Conservation (phyloP, 2,329 filamentous ascomycete genomes). For the Diaporthe sp. region DNA sequence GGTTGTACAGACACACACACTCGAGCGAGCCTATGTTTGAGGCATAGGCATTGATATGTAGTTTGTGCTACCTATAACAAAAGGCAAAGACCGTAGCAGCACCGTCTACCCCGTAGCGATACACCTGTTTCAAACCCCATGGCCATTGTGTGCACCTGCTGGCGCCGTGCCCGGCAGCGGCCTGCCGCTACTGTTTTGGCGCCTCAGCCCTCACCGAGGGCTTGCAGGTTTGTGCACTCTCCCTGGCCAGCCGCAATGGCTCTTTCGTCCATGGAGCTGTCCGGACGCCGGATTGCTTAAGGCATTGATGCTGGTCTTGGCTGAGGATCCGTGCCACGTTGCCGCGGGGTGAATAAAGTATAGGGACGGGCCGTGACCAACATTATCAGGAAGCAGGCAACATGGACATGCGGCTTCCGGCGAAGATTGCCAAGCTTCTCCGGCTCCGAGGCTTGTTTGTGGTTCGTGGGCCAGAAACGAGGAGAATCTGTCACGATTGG, state of each 20-base stretch:
- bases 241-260: not conserved
- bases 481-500: not conserved
- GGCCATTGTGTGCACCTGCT: too few species aligned
- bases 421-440: not conserved
- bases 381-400: not conserved
- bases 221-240: not conserved
- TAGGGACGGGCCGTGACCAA: conserved; percentile 1
- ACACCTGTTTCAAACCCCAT: not conserved
- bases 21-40: not conserved
- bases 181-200: not conserved
- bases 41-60: not conserved
- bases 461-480: not conserved
- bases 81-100: not conserved
- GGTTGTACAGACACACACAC: not conserved
- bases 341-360: not conserved
- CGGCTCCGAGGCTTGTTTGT: not conserved
- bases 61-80: not conserved
- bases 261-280: not conserved
- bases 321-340: not conserved
- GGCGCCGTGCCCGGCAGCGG: not conserved
- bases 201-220: not conserved
- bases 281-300: conserved; percentile 20
- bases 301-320: conserved; percentile 3
- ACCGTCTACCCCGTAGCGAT: not conserved
- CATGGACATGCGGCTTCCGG: not conserved